Evolutionary conservation across 495 filamentous ascomycete genomes (phyloP).

Genomic region (Penicillium chermesinum): DNA sequence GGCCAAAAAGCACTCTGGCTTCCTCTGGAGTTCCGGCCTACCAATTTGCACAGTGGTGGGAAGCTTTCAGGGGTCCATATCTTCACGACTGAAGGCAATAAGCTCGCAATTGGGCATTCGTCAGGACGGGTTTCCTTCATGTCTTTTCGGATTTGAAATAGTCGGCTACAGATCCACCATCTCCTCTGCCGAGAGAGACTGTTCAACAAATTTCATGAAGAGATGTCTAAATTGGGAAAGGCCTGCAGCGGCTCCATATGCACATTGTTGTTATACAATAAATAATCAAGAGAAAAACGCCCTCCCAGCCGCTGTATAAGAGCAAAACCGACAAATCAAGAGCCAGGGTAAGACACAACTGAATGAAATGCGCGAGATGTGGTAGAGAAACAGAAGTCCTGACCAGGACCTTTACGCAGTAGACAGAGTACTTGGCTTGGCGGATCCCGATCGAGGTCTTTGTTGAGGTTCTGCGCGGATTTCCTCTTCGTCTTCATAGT

Average conservation of each 20-base stretch:
- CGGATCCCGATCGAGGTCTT: neutral
- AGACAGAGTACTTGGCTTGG: constrained; percentile 10
- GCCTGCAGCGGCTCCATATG: constrained; percentile 3
- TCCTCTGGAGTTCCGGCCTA: neutral
- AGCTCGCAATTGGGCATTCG: neutral
- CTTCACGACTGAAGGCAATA: neutral
- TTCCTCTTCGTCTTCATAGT: constrained; percentile 37
- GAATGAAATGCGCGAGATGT: neutral
- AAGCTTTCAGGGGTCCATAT: too few relatives aligned
- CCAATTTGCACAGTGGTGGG: too few relatives aligned
- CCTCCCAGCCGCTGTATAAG: constrained; percentile 20
- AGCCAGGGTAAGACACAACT: neutral
- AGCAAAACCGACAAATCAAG: neutral
- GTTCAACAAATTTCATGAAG: neutral
- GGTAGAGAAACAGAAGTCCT: neutral
- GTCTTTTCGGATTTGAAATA: neutral
- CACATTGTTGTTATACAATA: constrained; percentile 27
- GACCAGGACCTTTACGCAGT: constrained; percentile 4
- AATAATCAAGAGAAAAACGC: constrained; percentile 8
- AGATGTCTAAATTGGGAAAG: neutral
- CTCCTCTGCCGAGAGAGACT: neutral
- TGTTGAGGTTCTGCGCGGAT: constrained; percentile 1
- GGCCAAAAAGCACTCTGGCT: neutral
- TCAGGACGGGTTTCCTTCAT: neutral
- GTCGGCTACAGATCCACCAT: neutral